Evolutionary conservation across 768 basidiomycete genomes (phyloP), one percentile per base, ranked within the genome.

Genomic region (Podaxis sp.): DNA sequence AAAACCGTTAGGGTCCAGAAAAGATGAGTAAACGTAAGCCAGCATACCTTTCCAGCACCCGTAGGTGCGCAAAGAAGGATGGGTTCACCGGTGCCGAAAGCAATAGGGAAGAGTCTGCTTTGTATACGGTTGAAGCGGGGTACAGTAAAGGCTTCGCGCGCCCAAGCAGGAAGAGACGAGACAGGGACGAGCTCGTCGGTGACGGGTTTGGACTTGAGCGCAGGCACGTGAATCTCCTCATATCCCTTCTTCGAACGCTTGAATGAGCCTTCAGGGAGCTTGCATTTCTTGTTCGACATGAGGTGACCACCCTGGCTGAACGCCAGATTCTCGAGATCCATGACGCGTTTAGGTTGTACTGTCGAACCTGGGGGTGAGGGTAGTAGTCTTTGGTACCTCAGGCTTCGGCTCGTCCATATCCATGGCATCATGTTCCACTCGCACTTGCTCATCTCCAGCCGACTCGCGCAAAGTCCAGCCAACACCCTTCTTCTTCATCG

Each of bases 231-330:
- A 36, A 99, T 96, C 74, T 99, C 97, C 73, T 99, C 97, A 73
- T 92, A 98, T 1, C 97, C 95, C 74, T 99, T 99, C 76, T 90
- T 89, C 17, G 92, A 85, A 51, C 96, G 90, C 77, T 99, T 99
- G 84, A 98, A 96, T 15, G 95, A 97, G 3, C 97, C 97, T 44
- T 97, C 95, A 0, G 97, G 97, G 3, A 99, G 87, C 73, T 96
- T 97, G 78, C 91, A 93, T 78, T 98, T 98, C 77, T 98, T 98
- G 80, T 99, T 98, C 15, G 93, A 93, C 96, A 99, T 99, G 64
- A 98, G 78, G 64, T 98, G 96, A 0, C 93, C 95, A 24, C 96
- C 97, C 69, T 98, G 95, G 51, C 87, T 87, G 77, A 99, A 99
- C 20, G 93, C 89, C 89, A 99, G 91, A 63, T 86, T 85, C 69